Base-by-base conservation (phyloP, 176 grass and related monocot genomes). In the Otatea glauca region DNA sequence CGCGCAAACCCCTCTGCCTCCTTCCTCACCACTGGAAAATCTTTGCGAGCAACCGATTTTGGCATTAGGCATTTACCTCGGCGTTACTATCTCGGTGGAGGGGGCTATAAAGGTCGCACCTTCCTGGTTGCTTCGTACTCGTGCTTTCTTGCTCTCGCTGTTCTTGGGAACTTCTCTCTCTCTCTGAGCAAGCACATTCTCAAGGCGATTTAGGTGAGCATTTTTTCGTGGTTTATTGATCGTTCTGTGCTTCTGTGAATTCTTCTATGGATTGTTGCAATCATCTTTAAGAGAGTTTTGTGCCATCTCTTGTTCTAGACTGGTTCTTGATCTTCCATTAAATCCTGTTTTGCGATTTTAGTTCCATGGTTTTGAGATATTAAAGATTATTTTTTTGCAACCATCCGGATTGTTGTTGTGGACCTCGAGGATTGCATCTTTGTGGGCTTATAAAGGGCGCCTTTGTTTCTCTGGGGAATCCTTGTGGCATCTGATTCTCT, bases 401-500 rank as follows among this genome's bases (percentile, higher is more conserved):
- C 11, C 16, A 72, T 42, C 68, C n/a, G 42, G 76, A 74, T 66
- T 74, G 69, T 72, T 65, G 32, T 1, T n/a, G 44, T 56, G 21
- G 18, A 56, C 6, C 2, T 56, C 6, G 6, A 56, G 0, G 18
- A 56, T 9, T 56, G 53, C 53, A 65, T 50, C 68, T 80, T 86
- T 81, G 37, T 24, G 47, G 24, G 77, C 32, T 67, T 81, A 55
- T 74, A 55, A 87, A 54, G 16, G 42, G 69, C 35, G 23, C 7
- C 13, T 81, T 71, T 59, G 16, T 74, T 67, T 81, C 6, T 65
- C 25, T 66, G 70, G 47, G 47, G 48, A 81, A 74, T 87, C 81
- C 85, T n/a, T 81, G 60, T 48, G 61, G 78, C 13, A 87, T 87
- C 85, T 87, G 78, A 81, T 87, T 27, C 70, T 81, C 38, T 47